These are phyloP conservation scores for Calonectria pauciramosa DNA, from an alignment of 2,329 filamentous ascomycete species.

Conservation along the genomic window DNA sequence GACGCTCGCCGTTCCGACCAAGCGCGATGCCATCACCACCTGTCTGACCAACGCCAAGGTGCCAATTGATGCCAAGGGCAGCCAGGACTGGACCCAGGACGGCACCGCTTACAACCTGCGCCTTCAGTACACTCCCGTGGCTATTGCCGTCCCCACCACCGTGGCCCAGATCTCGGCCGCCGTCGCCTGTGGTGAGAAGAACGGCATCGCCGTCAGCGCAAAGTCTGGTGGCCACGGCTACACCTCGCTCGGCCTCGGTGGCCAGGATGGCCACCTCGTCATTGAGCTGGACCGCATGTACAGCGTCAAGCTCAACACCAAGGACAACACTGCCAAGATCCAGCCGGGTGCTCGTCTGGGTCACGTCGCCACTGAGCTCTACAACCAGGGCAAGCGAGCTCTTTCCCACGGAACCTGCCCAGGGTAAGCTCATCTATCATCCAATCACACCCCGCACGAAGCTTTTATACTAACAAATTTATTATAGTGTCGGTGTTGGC, in stretches of 20 bases:
- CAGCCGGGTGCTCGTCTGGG: slow-evolving; percentile 65
- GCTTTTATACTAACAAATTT: slow-evolving; percentile 13
- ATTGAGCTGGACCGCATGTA: slow-evolving; percentile 58
- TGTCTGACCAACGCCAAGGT: slow-evolving; percentile 47
- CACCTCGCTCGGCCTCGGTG: slow-evolving; percentile 62
- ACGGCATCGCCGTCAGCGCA: slow-evolving; percentile 62
- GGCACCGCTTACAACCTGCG: slow-evolving; percentile 51
- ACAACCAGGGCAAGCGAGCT: slow-evolving; percentile 56
- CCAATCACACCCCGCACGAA: neutral
- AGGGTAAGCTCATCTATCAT: slow-evolving; percentile 51
- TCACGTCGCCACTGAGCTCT: slow-evolving; percentile 58
- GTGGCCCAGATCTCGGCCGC: slow-evolving; percentile 59
- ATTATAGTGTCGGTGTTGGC: slow-evolving; percentile 44
- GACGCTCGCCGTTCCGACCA: slow-evolving; percentile 33
- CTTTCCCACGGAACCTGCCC: slow-evolving; percentile 67
- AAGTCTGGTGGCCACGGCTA: slow-evolving; percentile 68
- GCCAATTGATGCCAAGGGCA: slow-evolving; percentile 37
- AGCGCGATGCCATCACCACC: slow-evolving; percentile 42
- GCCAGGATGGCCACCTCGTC: slow-evolving; percentile 57
- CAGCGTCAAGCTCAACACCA: slow-evolving; percentile 43
- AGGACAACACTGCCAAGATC: slow-evolving; percentile 39
- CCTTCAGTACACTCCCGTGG: slow-evolving; percentile 48
- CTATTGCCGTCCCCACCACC: slow-evolving; percentile 50
- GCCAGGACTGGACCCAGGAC: slow-evolving; percentile 50
- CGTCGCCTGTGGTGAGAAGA: slow-evolving; percentile 59